Base-by-base conservation (phyloP, 257 asterid genomes). In the Mentha longifolia region DNA sequence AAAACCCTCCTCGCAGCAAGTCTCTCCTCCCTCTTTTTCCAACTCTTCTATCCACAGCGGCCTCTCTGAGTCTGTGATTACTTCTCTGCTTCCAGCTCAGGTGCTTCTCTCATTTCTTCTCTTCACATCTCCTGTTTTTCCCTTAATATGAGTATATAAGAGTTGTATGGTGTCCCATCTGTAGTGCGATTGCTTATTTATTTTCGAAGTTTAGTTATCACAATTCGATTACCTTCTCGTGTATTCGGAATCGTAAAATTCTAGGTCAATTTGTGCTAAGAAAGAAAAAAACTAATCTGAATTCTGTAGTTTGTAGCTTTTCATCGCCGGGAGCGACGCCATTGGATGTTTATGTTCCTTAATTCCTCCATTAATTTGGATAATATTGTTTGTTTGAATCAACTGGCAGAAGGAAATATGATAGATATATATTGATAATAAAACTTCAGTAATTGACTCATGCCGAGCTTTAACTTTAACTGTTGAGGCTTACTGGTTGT, bases 61-160 rank as follows among this genome's bases (percentile, higher is more conserved):
- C 41, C 33, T 61, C 22, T 47, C 64, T 62, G 59, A 30, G 35
- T 47, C 64, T 62, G 59, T 41, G 35, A 39, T 37, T 49, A 9
- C 74, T 64, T 57, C 68, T 51, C 67, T 59, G 57, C 72, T 65
- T 70, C 56, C 83, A 60, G 80, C 77, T 65, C 83, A 60, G 80
- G 80, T 65, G 59, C 49, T 33, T 52, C 47, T 59, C 3, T 52
- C 16, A 8, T 41, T 54, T 20, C 43, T 33, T 61, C 41, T 37
- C 2, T 28, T 17, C 17, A 47, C 30, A 3, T 57, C 19, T 12
- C 15, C 52, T 42, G 15, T 35, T 11, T 0, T 62, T 35, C 4
- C 35, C 20, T 33, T 52, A 3, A 4, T 0, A 17, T 50, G 3
- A 15, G 4, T 51, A 39, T 2, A 3, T 64, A 37, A 37, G 10